Conservation (phyloP, 2,329 filamentous ascomycete genomes). For the Shiraia sp. region DNA sequence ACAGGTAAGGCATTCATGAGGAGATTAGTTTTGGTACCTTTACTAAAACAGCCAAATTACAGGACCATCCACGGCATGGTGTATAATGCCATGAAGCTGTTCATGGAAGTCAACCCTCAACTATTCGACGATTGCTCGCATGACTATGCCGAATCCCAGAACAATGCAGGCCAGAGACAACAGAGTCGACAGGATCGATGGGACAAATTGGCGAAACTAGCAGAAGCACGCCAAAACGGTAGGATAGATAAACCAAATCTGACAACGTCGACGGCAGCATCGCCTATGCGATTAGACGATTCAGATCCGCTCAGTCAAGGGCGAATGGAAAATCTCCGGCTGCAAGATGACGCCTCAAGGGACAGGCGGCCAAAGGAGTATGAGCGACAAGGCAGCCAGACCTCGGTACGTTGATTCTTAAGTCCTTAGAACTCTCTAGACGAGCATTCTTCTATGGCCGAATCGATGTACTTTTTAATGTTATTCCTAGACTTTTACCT, state of each 20-base stretch:
- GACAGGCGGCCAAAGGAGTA: constrained; percentile 46
- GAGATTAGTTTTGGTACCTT: neutral
- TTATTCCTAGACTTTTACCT: constrained; percentile 44
- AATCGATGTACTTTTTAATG: constrained; percentile 48
- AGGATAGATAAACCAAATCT: constrained; percentile 32
- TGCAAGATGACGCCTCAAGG: constrained; percentile 71
- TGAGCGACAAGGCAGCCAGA: constrained; percentile 45
- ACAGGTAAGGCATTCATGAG: constrained; percentile 66
- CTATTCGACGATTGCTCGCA: constrained; percentile 98
- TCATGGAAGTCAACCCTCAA: constrained; percentile 99
- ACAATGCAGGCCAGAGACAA: constrained; percentile 84
- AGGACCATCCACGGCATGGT: constrained; percentile 99
- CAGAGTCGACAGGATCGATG: constrained; percentile 82
- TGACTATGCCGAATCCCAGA: constrained; percentile 95
- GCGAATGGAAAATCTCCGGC: constrained; percentile 83
- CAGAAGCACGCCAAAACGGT: constrained; percentile 67
- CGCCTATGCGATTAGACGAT: constrained; percentile 65
- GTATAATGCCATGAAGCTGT: constrained; percentile 99
- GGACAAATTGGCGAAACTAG: constrained; percentile 82
- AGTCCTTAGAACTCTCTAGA: constrained; percentile 46
- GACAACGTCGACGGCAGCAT: constrained; percentile 40
- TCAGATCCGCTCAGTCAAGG: constrained; percentile 79
- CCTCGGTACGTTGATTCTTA: constrained; percentile 51
- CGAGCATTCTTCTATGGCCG: constrained; percentile 44
- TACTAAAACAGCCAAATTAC: constrained; percentile 16